A percentile compares a stretch with the other conserved stretches of the same genome.
These are phyloP conservation scores for Sparassis latifolia DNA, from an alignment of 1,284 basidiomycete genomes.

Conservation along the genomic window DNA sequence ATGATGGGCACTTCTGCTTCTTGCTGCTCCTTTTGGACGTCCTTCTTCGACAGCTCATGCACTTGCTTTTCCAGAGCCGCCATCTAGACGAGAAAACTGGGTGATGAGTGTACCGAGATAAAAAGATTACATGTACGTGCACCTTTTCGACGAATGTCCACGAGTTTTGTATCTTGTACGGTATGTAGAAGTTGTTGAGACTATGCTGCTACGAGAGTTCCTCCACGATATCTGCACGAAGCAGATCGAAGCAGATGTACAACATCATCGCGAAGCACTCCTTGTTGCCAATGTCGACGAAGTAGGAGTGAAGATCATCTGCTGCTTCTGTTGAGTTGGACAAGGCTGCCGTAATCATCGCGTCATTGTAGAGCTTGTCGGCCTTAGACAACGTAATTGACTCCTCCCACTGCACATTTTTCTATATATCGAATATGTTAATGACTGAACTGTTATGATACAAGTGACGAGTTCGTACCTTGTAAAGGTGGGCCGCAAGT, in stretches of 20 bases:
- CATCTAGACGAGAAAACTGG: conserved; percentile 35
- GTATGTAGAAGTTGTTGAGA: conserved; percentile 94
- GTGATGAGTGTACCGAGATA: neutral
- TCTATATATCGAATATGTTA: conserved; percentile 40
- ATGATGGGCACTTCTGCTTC: conserved; percentile 80
- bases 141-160: conserved; percentile 74
- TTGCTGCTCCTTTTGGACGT: conserved; percentile 80
- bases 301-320: conserved; percentile 91
- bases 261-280: conserved; percentile 93
- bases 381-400: conserved; percentile 92
- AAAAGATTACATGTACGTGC: conserved; percentile 1
- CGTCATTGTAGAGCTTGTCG: conserved; percentile 95
- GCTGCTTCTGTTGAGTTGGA: conserved; percentile 79
- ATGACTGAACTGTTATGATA: neutral
- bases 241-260: conserved; percentile 89
- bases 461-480: conserved; percentile 39
- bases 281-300: conserved; percentile 96
- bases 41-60: conserved; percentile 74
- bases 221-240: conserved; percentile 88
- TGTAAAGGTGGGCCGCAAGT: conserved; percentile 93
- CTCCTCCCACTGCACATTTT: conserved; percentile 93
- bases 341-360: conserved; percentile 89
- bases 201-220: conserved; percentile 95
- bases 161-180: conserved; percentile 86
- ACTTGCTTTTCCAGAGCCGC: conserved; percentile 78